Percentiles rank a stretch among this genome's conserved stretches.
These are phyloP conservation scores for Endoconidiophora laricicola DNA, from an alignment of 2,329 filamentous ascomycete species.

Conservation along the genomic window DNA sequence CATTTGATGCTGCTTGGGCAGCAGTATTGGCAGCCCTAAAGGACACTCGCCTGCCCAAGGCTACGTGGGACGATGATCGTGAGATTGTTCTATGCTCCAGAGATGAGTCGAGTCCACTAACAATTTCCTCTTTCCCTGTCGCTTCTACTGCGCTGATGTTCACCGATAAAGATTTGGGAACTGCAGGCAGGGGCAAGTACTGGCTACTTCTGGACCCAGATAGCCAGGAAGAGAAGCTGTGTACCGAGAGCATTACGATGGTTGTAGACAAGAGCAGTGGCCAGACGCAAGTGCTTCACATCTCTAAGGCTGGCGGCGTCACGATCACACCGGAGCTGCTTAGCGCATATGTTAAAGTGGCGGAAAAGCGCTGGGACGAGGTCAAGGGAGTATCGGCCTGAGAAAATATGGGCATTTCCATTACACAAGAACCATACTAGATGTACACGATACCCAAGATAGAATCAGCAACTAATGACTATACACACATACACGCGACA, in stretches of 20 bases:
- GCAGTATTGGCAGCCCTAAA: conserved; percentile 65
- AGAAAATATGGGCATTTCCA: not conserved
- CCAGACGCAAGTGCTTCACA: conserved; percentile 42
- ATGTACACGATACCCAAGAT: not conserved
- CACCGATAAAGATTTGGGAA: conserved; percentile 28
- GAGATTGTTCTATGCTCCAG: conserved; percentile 63
- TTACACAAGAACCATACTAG: conserved; percentile 1
- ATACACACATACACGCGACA: too few species aligned
- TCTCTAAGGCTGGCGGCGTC: conserved; percentile 74
- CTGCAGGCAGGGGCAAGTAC: conserved; percentile 25
- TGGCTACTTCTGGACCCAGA: conserved; percentile 86
- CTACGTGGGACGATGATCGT: conserved; percentile 69
- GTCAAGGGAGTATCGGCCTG: conserved; percentile 21
- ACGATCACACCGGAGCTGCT: conserved; percentile 43
- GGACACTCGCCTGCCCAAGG: conserved; percentile 60
- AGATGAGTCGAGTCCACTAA: conserved; percentile 36
- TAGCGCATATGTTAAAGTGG: conserved; percentile 12
- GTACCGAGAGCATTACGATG: conserved; percentile 66
- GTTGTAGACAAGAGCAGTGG: conserved; percentile 51
- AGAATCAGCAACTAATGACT: not conserved
- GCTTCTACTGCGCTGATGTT: conserved; percentile 68
- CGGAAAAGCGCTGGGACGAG: conserved; percentile 14
- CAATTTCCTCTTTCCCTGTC: conserved; percentile 51
- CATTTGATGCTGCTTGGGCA: conserved; percentile 82
- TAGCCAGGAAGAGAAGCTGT: conserved; percentile 72